Evolutionary conservation across 495 filamentous ascomycete genomes (phyloP), one percentile per base, ranked within the genome.

Genomic region (Cercophora samala): DNA sequence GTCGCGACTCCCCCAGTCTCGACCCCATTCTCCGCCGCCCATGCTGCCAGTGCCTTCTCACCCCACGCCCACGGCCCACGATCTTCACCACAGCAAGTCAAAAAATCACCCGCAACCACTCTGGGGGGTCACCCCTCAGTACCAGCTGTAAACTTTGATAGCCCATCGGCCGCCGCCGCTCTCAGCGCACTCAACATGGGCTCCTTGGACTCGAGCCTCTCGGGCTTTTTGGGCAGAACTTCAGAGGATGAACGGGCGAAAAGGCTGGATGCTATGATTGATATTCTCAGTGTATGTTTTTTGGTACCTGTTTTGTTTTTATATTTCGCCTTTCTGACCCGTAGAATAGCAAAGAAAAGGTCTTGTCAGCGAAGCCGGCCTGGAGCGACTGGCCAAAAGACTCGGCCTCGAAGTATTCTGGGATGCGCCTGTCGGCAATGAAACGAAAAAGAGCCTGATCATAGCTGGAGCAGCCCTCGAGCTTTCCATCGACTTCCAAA

Each of bases 331-430:
- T 19, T 25, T 62, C 67, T 74, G 63, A 69, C 65, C 46, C 8
- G 17, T 8, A 9, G 13, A 13, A 3, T 19, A 81, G 79, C 74
- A 70, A 23, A 81, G 71, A 63, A 80, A 83, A 64, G 80, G 83
- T 19, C 69, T 88, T 18, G 91, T 99, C 37, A 91, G 91, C 61
- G 87, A 93, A 62, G 89, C 93, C 55, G 92, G 91, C 0, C 81
- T 98, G 53, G 91, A 94, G 76, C 83, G 91, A 54, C 70, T 96
- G 42, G 90, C 88, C 5, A 83, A 86, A 69, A 81, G 90, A 23
- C 84, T 90, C 64, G 92, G 80, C 18, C 71, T 97, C 32, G 92
- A 95, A 63, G 87, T 83, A 59, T 79, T 91, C 32, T 90, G 89
- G 86, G 89, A 91, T 69, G 82, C 85, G 18, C 78, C 80, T 5